Base-by-base conservation (phyloP, 495 filamentous ascomycete genomes). In the Neurospora sublineolata region DNA sequence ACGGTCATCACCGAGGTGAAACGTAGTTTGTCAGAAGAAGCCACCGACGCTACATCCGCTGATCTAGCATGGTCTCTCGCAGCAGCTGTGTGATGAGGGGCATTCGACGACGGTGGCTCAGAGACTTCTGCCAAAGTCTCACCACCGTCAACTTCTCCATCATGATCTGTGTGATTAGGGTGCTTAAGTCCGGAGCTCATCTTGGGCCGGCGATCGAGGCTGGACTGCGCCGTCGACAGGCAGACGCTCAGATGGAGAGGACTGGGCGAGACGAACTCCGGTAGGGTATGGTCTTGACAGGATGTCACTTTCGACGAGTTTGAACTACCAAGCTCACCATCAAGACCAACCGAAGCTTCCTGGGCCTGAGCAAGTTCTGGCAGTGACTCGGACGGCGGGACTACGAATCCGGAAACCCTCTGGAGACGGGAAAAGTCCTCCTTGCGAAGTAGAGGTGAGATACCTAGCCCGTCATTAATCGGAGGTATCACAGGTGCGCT, bases 1-100 rank as follows among this genome's bases (percentile, higher is more conserved):
- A 78, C 74, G 0, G 71, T 70, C 75, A 77, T 74, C 18, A 77
- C n/a, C 1, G 75, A 73, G 9, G 73, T 72, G 68, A 71, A 60
- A 7, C 69, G 42, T 18, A 64, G 52, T 64, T 64, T 30, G 7
- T 64, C 27, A 64, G 52, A 8, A 64, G 52, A 33, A 64, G 52
- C 14, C 14, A 64, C 52, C 52, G 27, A 64, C 14, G 52, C 33
- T 64, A 64, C 52, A 64, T 64, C 27, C 14, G 27, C 27, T 33
- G 52, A 64, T 64, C 52, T 27, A 27, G 1, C 4, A 33, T 27
- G 14, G 46, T 27, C 46, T 58, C 11, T 58, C 46, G 11, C 11
- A 23, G n/a, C 10, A 52, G 44, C 20, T 4, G 44, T 60, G 27
- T 18, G 7, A 64, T 33, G 27, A 33, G 27, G 18, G 52, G 14